phyloP scores from a whole-genome alignment of 2,329 filamentous ascomycete species.

The Capronia americana region DNA sequence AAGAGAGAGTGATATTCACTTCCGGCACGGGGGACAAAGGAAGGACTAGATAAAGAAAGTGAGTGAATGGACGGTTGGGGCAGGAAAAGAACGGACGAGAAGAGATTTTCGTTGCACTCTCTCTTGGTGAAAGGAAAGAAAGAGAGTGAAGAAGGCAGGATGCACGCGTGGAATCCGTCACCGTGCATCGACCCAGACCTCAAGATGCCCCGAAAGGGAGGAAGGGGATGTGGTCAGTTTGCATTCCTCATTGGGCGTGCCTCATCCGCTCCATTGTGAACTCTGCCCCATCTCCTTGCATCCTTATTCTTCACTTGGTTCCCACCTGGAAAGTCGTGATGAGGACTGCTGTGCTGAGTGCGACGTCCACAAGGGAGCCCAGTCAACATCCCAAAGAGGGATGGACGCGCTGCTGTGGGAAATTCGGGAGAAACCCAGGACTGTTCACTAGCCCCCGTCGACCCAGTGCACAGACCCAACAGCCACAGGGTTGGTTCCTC shows the following conservation, averaged over 20 bases:
- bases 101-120: conserved; percentile 13
- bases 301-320: conserved; percentile 2
- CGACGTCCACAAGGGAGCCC: conserved; percentile 6
- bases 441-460: conserved; percentile 7
- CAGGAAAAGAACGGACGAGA: conserved; percentile 25
- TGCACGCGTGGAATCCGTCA: conserved; percentile 1
- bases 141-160: conserved; percentile 6
- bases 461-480: conserved; percentile 6
- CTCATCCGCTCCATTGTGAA: conserved; percentile 8
- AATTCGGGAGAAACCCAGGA: conserved; percentile 34
- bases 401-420: conserved; percentile 19
- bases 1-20: conserved; percentile 28
- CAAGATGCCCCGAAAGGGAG: background rate
- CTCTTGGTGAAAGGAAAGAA: conserved; percentile 20
- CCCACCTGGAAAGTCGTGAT: background rate
- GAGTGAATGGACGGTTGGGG: conserved; percentile 16
- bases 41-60: conserved; percentile 28
- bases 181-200: conserved; percentile 2
- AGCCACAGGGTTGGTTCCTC: background rate
- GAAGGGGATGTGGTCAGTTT: conserved; percentile 15
- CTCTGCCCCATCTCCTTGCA: conserved; percentile 27
- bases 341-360: conserved; percentile 18
- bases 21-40: conserved; percentile 28
- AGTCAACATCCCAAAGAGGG: background rate
- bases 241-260: conserved; percentile 18